phyloP scores from a whole-genome alignment of 768 basidiomycete genomes.

The Cubamyces lactineus region DNA sequence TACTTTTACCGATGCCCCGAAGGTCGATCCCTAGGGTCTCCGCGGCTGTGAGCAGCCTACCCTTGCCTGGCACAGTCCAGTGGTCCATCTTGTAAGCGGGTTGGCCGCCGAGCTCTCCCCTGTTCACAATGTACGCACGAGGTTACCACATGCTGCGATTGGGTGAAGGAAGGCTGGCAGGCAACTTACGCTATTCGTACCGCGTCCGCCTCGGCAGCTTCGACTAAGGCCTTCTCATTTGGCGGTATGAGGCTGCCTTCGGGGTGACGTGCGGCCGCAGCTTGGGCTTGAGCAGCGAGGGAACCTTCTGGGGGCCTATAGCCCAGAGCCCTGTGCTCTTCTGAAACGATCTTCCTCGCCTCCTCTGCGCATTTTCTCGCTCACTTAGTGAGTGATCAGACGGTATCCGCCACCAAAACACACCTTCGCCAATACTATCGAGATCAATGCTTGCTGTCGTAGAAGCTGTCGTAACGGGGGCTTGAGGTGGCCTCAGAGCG shows the following conservation, averaged over 20 bases:
- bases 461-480: neutral
- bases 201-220: conserved; percentile 34
- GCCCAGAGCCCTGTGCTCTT: conserved; percentile 41
- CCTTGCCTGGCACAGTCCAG: neutral
- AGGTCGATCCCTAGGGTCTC: conserved; percentile 31
- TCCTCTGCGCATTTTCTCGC: conserved; percentile 24
- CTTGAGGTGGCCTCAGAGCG: neutral
- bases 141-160: neutral
- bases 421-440: conserved; percentile 28
- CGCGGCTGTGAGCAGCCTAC: conserved; percentile 20
- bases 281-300: conserved; percentile 40
- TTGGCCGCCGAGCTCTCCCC: conserved; percentile 8
- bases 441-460: conserved; percentile 22
- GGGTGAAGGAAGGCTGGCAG: neutral
- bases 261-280: conserved; percentile 38
- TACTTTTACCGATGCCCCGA: conserved; percentile 26
- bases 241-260: conserved; percentile 22
- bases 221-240: conserved; percentile 17
- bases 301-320: conserved; percentile 41
- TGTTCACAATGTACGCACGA: neutral
- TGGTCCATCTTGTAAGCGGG: conserved; percentile 17
- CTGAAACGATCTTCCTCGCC: conserved; percentile 38
- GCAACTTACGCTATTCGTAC: conserved; percentile 23
- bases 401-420: neutral
- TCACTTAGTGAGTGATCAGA: neutral